Base-by-base conservation (phyloP, 305 asterid genomes). In the Stenogyne calaminthoides region DNA sequence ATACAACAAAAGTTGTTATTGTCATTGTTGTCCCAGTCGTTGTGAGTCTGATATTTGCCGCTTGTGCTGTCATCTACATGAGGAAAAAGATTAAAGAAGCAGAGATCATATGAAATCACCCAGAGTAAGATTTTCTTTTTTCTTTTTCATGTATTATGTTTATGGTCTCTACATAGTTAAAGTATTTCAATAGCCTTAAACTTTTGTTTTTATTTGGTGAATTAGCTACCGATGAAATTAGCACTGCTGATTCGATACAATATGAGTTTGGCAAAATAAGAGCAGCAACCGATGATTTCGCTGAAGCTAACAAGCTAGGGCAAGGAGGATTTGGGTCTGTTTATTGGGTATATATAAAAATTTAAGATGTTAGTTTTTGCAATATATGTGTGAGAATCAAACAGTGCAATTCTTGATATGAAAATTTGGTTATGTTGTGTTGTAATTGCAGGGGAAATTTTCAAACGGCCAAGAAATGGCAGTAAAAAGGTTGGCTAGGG, bases 281-380 rank as follows among this genome's bases (percentile, higher is more conserved):
- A 69, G 78, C 69, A 37, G 84, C 81, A 47, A 77, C 81, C 2
- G 9, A 39, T 57, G 72, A 69, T 73, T 80, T 80, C 19, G 40
- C 67, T 22, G 71, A 76, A 51, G 74, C 68, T 29, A 69, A 77
- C 74, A 80, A 77, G 77, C 47, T 80, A 57, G 84, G 84, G 19
- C 64, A 80, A 51, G 84, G 81, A 1, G 91, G 88, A 34, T 86
- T 86, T 78, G 90, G 90, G 27, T 74, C 80, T 51, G 90, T 86
- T 58, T 87, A 81, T 70, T 78, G 71, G 90, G 93, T 85, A 73
- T 37, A 16, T 0, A 0, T 3, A 47, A 47, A 47, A 47, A 0
- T 42, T 42, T 42, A 42, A 49, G 2, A 46, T 25, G 14, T 12
- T 25, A 58, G 34, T 34, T 5, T 3, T 42, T 37, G 9, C 10